phyloP scores from a whole-genome alignment of 306 rosid species.

The Dalbergia cultrata region DNA sequence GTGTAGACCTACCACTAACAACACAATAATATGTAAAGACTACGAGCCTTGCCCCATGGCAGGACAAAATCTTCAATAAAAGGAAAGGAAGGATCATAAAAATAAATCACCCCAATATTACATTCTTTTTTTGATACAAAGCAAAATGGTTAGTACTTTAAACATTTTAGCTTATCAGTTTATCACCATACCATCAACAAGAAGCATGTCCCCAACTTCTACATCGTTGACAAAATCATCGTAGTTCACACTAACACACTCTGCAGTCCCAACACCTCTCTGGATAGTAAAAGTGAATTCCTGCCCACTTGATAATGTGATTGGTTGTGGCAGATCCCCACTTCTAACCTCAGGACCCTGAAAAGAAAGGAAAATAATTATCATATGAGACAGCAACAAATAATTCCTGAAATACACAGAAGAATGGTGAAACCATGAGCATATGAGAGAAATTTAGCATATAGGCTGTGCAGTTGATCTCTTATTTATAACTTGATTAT shows the following conservation, averaged over 20 bases:
- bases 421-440: not conserved
- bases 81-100: not conserved
- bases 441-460: slow-evolving; percentile 2
- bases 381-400: slow-evolving; percentile 15
- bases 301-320: slow-evolving; percentile 69
- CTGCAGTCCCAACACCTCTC: slow-evolving; percentile 91
- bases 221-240: slow-evolving; percentile 98
- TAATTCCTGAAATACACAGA: slow-evolving; percentile 10
- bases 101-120: not conserved
- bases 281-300: slow-evolving; percentile 94
- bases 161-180: slow-evolving; percentile 2
- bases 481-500: slow-evolving; percentile 22
- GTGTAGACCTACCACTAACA: too few species aligned
- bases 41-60: too few species aligned
- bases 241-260: slow-evolving; percentile 97
- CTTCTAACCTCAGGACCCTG: slow-evolving; percentile 99
- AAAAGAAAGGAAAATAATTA: slow-evolving; percentile 28
- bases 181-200: slow-evolving; percentile 84
- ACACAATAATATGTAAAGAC: too few species aligned
- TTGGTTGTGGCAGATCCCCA: slow-evolving; percentile 98
- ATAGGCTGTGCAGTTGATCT: slow-evolving; percentile 16
- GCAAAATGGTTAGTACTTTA: not conserved
- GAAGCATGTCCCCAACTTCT: slow-evolving; percentile 91
- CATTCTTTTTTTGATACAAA: not conserved
- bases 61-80: not conserved